Evolutionary conservation across 345 rosid genomes (phyloP).

Genomic region (Turritis glabra): DNA sequence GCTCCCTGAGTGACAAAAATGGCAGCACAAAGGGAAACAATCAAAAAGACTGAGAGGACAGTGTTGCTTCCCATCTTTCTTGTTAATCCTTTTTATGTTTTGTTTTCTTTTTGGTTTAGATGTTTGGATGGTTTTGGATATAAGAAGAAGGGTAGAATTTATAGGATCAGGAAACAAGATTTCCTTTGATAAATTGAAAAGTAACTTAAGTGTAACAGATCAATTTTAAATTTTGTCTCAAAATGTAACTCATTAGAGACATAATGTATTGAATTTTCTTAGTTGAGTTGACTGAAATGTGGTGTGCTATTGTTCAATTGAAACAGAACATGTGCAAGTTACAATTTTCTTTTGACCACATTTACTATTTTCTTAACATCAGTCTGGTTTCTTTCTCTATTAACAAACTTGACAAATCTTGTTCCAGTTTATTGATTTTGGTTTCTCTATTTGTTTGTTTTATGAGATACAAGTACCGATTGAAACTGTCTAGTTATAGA

Average conservation of each 20-base stretch:
- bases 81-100: neutral
- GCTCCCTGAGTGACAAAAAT: slow-evolving; percentile 7
- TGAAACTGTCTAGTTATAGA: neutral
- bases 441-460: neutral
- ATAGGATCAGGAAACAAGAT: neutral
- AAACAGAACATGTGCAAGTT: neutral
- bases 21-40: neutral
- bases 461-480: neutral
- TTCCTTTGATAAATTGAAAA: neutral
- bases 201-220: neutral
- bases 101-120: neutral
- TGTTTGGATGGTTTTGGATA: neutral
- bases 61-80: slow-evolving; percentile 1
- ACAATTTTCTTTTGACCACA: neutral
- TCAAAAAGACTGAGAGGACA: neutral
- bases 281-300: neutral
- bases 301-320: neutral
- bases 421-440: neutral
- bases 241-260: neutral
- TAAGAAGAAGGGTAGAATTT: neutral
- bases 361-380: neutral
- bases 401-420: neutral
- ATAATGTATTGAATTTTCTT: neutral
- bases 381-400: neutral
- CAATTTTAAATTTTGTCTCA: neutral